These are phyloP conservation scores for Botrytis fabae DNA, from an alignment of 2,329 filamentous ascomycete species.

Conservation along the genomic window DNA sequence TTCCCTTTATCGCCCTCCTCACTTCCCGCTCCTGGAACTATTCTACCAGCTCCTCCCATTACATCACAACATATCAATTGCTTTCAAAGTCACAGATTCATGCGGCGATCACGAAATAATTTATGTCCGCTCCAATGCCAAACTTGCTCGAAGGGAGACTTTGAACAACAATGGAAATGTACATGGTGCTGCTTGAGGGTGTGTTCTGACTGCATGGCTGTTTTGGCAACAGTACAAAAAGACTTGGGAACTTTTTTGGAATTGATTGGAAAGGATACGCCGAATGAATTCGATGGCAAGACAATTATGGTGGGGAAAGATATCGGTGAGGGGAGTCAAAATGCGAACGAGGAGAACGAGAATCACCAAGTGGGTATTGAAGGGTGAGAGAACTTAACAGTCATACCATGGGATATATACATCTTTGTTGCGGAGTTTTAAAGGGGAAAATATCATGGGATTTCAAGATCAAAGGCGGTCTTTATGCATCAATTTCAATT, in stretches of 20 bases:
- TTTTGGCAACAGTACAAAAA: constrained; percentile 32
- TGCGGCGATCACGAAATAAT: constrained; percentile 37
- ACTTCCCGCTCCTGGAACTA: constrained; percentile 27
- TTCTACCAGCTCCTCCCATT: constrained; percentile 33
- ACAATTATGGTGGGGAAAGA: not conserved
- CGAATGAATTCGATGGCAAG: not conserved
- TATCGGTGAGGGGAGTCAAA: not conserved
- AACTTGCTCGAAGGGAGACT: constrained; percentile 38
- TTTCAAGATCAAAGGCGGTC: not conserved
- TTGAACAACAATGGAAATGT: constrained; percentile 37
- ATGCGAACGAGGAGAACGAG: not conserved
- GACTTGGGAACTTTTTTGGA: constrained; percentile 29
- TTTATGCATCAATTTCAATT: not conserved
- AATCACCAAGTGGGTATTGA: not conserved
- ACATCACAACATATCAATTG: constrained; percentile 37
- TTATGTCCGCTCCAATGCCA: constrained; percentile 40
- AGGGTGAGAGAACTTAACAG: not conserved
- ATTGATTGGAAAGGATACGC: constrained; percentile 5
- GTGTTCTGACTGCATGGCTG: constrained; percentile 39
- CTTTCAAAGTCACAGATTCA: constrained; percentile 38
- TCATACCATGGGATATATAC: not conserved
- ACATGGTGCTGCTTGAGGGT: constrained; percentile 41
- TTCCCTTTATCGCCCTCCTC: constrained; percentile 22
- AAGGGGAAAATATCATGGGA: not conserved
- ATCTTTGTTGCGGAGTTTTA: not conserved